phyloP scores from a whole-genome alignment of 345 rosid genomes.

The Syzygium aromaticum region DNA sequence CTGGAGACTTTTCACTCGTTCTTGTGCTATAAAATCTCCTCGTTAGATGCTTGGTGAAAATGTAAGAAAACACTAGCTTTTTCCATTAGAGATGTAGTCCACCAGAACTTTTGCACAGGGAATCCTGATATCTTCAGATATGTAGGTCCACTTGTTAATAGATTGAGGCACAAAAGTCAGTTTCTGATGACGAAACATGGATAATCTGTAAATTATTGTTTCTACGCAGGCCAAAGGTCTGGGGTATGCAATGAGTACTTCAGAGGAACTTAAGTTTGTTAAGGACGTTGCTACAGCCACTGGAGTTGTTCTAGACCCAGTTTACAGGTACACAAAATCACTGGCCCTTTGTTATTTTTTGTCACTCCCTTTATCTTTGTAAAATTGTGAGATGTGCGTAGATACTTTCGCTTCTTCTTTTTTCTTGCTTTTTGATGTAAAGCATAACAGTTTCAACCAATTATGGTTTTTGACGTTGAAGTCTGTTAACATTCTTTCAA shows the following conservation, averaged over 20 bases:
- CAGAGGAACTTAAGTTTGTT: slow-evolving; percentile 74
- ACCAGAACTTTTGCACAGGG: neutral
- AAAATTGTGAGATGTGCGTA: neutral
- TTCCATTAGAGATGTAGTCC: neutral
- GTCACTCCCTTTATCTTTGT: neutral
- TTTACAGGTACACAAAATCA: slow-evolving; percentile 54
- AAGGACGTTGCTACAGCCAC: slow-evolving; percentile 72
- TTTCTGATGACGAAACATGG: neutral
- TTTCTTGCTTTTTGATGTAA: neutral
- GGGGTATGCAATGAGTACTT: slow-evolving; percentile 77
- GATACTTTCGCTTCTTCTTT: neutral
- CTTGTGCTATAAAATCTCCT: neutral
- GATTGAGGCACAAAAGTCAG: neutral
- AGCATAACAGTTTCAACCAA: neutral
- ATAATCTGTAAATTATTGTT: neutral
- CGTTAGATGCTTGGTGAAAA: neutral
- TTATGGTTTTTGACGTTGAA: neutral
- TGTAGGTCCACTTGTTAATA: neutral
- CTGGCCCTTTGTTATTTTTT: neutral
- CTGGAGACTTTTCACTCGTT: neutral
- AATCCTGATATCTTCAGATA: neutral
- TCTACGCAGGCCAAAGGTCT: slow-evolving; percentile 66
- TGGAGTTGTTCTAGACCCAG: slow-evolving; percentile 82
- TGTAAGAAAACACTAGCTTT: neutral
- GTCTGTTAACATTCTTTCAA: neutral